Percentiles rank a stretch among this genome's conserved stretches.
Conservation (phyloP, 192 early-diverging fungal genomes). For the Chytriomyces confervae region DNA sequence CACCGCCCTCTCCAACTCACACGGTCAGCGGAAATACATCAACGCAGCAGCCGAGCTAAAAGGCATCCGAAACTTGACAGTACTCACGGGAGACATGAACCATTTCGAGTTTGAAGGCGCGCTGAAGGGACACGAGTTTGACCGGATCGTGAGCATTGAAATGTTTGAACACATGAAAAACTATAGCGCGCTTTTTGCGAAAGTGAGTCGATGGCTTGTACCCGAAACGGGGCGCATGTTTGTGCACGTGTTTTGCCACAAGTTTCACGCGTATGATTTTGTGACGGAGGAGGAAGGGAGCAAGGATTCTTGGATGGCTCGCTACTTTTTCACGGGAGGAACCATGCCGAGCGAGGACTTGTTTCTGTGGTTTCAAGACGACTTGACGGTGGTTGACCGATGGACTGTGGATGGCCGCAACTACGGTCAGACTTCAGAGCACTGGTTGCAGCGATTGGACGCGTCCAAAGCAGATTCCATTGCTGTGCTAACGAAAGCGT, state of each 20-base stretch:
- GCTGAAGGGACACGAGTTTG: conserved; percentile 40
- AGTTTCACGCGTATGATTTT: conserved; percentile 65
- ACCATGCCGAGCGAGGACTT: conserved; percentile 59
- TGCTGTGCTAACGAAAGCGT: conserved; percentile 48
- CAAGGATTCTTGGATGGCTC: conserved; percentile 55
- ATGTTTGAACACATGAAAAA: conserved; percentile 77
- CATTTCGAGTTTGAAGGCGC: conserved; percentile 50
- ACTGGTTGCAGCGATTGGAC: conserved; percentile 63
- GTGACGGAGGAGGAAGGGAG: conserved; percentile 47
- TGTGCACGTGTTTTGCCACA: conserved; percentile 68
- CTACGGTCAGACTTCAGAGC: conserved; percentile 60
- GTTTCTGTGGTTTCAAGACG: conserved; percentile 64
- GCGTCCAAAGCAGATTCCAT: conserved; percentile 49
- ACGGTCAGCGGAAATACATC: conserved; percentile 61
- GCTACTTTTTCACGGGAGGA: conserved; percentile 73
- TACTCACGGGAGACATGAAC: conserved; percentile 65
- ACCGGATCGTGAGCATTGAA: conserved; percentile 61
- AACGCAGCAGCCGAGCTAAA: conserved; percentile 36
- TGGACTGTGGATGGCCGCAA: conserved; percentile 70
- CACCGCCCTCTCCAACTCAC: conserved; percentile 66
- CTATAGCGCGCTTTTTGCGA: conserved; percentile 58
- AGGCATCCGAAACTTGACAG: conserved; percentile 59
- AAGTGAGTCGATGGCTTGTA: conserved; percentile 63
- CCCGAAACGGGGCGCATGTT: conserved; percentile 64
- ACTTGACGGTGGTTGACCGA: conserved; percentile 57